A percentile compares a stretch with the other conserved stretches of the same genome.
Conservation (phyloP, 2,329 filamentous ascomycete genomes). For the Pestalotiopsis sp. region DNA sequence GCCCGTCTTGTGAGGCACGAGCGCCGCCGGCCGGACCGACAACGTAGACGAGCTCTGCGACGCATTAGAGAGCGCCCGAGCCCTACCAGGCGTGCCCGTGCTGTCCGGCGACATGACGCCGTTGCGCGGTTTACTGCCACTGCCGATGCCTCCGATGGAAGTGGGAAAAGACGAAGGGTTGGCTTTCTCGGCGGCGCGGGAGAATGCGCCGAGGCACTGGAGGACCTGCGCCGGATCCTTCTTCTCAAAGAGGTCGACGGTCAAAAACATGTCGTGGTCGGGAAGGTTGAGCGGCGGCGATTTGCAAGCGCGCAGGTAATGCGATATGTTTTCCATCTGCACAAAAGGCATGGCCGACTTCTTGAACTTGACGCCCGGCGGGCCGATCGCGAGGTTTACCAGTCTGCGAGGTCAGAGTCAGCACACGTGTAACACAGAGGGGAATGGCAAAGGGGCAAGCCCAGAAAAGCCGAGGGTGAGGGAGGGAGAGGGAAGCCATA, state of each 20-base stretch:
- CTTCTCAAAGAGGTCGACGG: slow-evolving; percentile 91
- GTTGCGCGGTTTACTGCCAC: slow-evolving; percentile 55
- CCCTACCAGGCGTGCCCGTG: slow-evolving; percentile 60
- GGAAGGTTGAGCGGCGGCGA: slow-evolving; percentile 82
- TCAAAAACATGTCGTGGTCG: slow-evolving; percentile 94
- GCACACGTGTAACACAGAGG: neutral
- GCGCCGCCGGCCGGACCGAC: slow-evolving; percentile 39
- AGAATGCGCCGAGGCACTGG: slow-evolving; percentile 91
- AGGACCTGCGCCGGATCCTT: slow-evolving; percentile 97
- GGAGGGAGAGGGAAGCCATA: slow-evolving; percentile 45
- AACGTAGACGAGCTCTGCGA: slow-evolving; percentile 61
- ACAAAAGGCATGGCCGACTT: slow-evolving; percentile 95
- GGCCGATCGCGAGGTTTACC: slow-evolving; percentile 76
- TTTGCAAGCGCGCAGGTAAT: slow-evolving; percentile 90
- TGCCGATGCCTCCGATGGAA: slow-evolving; percentile 66
- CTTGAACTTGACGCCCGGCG: slow-evolving; percentile 86
- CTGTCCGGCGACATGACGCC: slow-evolving; percentile 66
- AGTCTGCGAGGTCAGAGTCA: slow-evolving; percentile 55
- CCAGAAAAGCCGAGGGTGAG: neutral
- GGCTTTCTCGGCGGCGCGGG: slow-evolving; percentile 75
- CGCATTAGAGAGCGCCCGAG: slow-evolving; percentile 54
- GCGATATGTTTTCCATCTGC: slow-evolving; percentile 99
- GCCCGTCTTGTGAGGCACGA: slow-evolving; percentile 54
- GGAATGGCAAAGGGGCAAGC: neutral
- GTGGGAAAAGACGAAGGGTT: slow-evolving; percentile 76